Conservation (phyloP, 768 basidiomycete genomes). For the Porpolomopsis calyptriformis region DNA sequence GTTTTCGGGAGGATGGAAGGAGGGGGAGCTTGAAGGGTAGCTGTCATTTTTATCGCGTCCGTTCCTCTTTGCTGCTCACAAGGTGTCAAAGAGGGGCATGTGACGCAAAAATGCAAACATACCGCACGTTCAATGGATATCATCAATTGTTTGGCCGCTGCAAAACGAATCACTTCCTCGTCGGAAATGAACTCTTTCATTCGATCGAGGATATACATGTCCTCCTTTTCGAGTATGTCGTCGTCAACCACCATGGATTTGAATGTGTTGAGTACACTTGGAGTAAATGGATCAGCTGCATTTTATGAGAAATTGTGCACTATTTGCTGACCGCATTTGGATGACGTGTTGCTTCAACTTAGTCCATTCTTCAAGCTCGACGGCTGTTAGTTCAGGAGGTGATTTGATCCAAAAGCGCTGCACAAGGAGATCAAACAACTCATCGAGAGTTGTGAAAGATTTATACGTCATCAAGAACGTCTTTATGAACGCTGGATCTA, state of each 20-base stretch:
- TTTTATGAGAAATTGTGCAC: too few species aligned
- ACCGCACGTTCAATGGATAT: slow-evolving; percentile 73
- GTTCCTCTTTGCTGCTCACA: slow-evolving; percentile 37
- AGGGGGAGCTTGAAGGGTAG: slow-evolving; percentile 55
- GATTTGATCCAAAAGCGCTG: slow-evolving; percentile 70
- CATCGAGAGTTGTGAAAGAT: slow-evolving; percentile 78
- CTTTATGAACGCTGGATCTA: slow-evolving; percentile 71
- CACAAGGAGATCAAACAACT: slow-evolving; percentile 73
- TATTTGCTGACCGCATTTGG: slow-evolving; percentile 65
- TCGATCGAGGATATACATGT: slow-evolving; percentile 65
- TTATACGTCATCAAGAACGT: slow-evolving; percentile 96
- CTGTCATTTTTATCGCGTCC: slow-evolving; percentile 41
- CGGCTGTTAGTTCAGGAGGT: slow-evolving; percentile 50
- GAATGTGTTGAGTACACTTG: slow-evolving; percentile 81
- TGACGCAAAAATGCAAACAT: slow-evolving; percentile 22
- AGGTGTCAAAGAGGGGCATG: slow-evolving; percentile 6
- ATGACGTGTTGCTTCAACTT: slow-evolving; percentile 81
- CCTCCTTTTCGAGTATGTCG: slow-evolving; percentile 78
- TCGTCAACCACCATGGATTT: slow-evolving; percentile 83
- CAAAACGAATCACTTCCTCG: slow-evolving; percentile 50
- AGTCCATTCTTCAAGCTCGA: slow-evolving; percentile 69
- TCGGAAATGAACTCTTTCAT: slow-evolving; percentile 73
- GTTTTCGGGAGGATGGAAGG: slow-evolving; percentile 65
- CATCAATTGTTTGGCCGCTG: slow-evolving; percentile 67
- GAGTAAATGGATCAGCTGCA: too few species aligned